These are phyloP conservation scores for Suillus discolor DNA, from an alignment of 768 basidiomycete species.

Conservation along the genomic window DNA sequence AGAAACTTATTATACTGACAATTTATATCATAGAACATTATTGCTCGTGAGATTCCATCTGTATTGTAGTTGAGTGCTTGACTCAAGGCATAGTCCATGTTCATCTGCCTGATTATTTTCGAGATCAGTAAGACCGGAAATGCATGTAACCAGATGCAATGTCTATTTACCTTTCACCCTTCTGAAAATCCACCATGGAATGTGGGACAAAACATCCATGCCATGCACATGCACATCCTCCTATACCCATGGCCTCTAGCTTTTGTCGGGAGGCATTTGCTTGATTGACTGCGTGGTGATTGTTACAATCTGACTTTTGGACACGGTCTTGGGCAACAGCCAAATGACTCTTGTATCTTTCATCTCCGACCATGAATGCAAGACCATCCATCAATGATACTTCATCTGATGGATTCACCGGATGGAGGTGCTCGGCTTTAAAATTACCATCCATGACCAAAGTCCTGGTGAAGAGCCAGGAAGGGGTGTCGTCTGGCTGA, in stretches of 20 bases:
- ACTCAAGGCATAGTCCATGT: constrained; percentile 30
- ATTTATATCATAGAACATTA: constrained; percentile 32
- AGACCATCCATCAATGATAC: constrained; percentile 1
- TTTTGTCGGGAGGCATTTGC: constrained; percentile 12
- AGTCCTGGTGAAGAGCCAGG: not conserved
- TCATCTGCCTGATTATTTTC: constrained; percentile 24
- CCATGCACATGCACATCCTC: constrained; percentile 32
- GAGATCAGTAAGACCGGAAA: not conserved
- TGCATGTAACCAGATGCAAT: not conserved
- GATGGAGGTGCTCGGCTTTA: not conserved
- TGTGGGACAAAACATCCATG: constrained; percentile 37
- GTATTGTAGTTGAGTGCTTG: constrained; percentile 22
- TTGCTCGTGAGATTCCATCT: not conserved
- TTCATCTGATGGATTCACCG: not conserved
- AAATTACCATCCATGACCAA: not conserved
- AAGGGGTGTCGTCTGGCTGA: not conserved
- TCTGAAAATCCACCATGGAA: constrained; percentile 33
- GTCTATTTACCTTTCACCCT: constrained; percentile 29
- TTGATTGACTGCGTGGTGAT: constrained; percentile 21
- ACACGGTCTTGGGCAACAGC: not conserved
- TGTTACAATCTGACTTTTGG: constrained; percentile 20
- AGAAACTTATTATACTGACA: constrained; percentile 28
- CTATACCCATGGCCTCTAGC: constrained; percentile 30
- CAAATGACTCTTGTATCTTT: not conserved
- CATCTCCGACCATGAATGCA: not conserved